phyloP scores from a whole-genome alignment of 768 basidiomycete species.

The Candolleomyces aberdarensis region DNA sequence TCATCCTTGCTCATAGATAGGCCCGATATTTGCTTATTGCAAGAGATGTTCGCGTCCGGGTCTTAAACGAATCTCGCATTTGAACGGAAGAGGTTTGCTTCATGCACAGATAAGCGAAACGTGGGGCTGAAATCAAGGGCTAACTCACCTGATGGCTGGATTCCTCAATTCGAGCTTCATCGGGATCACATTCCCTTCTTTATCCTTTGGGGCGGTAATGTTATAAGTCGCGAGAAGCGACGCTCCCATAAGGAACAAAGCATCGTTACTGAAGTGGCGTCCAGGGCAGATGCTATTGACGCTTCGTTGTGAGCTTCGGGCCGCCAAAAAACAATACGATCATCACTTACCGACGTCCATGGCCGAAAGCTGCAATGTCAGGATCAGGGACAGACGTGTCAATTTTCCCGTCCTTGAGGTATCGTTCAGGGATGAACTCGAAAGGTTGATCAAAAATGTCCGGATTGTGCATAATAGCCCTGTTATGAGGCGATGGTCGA shows the following conservation, averaged over 20 bases:
- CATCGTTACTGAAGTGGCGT: constrained; percentile 14
- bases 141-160: no score
- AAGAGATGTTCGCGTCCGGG: no score
- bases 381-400: constrained; percentile 9
- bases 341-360: neutral
- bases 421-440: constrained; percentile 9
- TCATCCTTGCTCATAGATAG: no score
- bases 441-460: constrained; percentile 7
- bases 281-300: constrained; percentile 16
- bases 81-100: no score
- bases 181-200: no score
- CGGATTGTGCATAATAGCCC: constrained; percentile 13
- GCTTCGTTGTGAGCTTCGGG: neutral
- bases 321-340: neutral
- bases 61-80: no score
- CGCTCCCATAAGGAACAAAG: constrained; percentile 13
- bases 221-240: constrained; percentile 8
- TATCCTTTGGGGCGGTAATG: no score
- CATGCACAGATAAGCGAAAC: no score
- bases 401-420: constrained; percentile 13
- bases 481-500: neutral
- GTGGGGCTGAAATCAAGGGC: no score
- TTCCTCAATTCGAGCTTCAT: no score
- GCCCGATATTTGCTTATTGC: no score
- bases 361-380: constrained; percentile 12